These are phyloP conservation scores for Odonthalia washingtoniensis DNA, from an alignment of 31 red algal species.

Conservation along the genomic window DNA sequence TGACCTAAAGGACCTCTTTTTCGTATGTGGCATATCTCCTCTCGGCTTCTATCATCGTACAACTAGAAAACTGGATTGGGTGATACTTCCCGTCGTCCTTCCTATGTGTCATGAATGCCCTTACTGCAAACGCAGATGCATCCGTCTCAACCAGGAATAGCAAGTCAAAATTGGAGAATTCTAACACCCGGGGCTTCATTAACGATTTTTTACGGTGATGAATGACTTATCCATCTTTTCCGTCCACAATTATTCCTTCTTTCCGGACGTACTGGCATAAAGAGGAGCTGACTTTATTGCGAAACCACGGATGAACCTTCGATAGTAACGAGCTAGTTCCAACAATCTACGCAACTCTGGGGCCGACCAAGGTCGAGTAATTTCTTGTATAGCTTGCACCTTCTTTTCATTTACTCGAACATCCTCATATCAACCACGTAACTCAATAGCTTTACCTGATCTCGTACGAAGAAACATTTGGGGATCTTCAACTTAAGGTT, in stretches of 20 bases:
- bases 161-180: neutral
- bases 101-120: neutral
- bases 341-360: constrained; percentile 17
- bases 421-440: neutral
- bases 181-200: neutral
- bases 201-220: neutral
- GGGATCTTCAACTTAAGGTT: constrained; percentile 24
- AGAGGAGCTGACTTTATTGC: constrained; percentile 9
- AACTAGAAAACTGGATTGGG: neutral
- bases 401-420: neutral
- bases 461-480: constrained; percentile 8
- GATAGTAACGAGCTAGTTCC: neutral
- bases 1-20: no score
- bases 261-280: neutral
- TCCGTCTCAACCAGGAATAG: neutral
- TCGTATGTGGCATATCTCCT: neutral
- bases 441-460: neutral
- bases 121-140: no score
- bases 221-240: neutral
- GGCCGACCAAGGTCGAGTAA: neutral
- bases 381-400: neutral
- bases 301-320: no score
- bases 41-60: neutral
- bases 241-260: neutral
- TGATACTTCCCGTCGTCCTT: constrained; percentile 1